These are phyloP conservation scores for Phaeotremella skinneri DNA, from an alignment of 768 basidiomycete species.

Conservation along the genomic window DNA sequence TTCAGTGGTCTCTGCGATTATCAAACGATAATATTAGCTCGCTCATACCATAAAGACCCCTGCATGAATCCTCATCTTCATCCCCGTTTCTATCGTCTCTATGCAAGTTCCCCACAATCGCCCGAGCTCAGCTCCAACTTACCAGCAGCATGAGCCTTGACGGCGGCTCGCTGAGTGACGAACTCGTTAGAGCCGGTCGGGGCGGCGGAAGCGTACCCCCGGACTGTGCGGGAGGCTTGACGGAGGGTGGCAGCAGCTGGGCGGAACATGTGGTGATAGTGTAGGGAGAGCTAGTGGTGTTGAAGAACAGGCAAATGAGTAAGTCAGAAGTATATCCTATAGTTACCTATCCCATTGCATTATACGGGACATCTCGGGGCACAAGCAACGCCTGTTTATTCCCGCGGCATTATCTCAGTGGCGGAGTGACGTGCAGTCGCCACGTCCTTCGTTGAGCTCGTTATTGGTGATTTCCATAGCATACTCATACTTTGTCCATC, in stretches of 20 bases:
- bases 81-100: not conserved
- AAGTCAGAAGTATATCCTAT: too few species aligned
- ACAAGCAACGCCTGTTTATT: not conserved
- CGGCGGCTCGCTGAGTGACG: constrained; percentile 34
- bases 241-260: constrained; percentile 17
- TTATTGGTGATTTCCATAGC: too few species aligned
- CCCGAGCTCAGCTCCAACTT: constrained; percentile 16
- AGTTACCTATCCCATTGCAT: not conserved
- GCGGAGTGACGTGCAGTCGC: not conserved
- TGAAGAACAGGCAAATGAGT: not conserved
- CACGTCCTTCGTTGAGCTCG: not conserved
- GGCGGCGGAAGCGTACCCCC: constrained; percentile 27
- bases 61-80: not conserved
- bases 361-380: not conserved
- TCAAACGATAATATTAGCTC: not conserved
- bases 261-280: constrained; percentile 22
- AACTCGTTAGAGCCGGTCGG: constrained; percentile 40
- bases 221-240: constrained; percentile 23
- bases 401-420: not conserved
- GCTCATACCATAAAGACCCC: not conserved
- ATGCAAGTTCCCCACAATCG: not conserved
- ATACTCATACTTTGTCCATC: too few species aligned
- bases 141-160: constrained; percentile 47
- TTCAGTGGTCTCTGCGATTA: constrained; percentile 44
- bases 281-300: not conserved